Evolutionary conservation across 306 rosid genomes (phyloP), one percentile per base, ranked within the genome.

Genomic region (Inga oerstediana): DNA sequence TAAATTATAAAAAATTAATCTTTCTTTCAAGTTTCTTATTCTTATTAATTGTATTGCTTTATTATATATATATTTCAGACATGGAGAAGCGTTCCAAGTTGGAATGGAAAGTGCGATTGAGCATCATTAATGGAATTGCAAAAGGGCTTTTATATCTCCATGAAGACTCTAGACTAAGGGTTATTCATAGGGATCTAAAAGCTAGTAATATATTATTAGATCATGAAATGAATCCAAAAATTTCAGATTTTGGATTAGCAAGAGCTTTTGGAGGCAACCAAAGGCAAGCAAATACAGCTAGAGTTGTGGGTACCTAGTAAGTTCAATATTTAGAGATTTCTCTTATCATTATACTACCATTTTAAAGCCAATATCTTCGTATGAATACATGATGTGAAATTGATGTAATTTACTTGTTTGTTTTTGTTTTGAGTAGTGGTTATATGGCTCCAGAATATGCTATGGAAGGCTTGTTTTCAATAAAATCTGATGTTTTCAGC

Each of bases 371-470:
- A n/a, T 58, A 58, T 58, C 13, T 20, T 16, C 6, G 11, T 6
- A 24, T 17, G 27, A 59, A 10, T 35, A 45, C 7, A 8, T 6
- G 72, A 72, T 5, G 10, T 13, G 34, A 41, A 52, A 20, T 10
- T 19, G 61, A 34, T 45, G 8, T 68, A 59, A n/a, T 51, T 75
- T 3, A 65, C 64, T 75, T 41, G 52, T 64, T 61, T 27, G 30
- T 56, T 35, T 67, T 14, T 70, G 41, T 35, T 67, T 11, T 70
- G 69, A 80, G 27, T 75, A 91, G 90, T 64, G 94, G 93, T 75
- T 91, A 91, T 64, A 89, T 91, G 89, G 91, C 93, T 81, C 86
- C 92, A 3, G 90, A 87, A n/a, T 89, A 89, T 79, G 89, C 89
- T 49, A 87, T 87, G 89, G 86, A 83, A 72, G 90, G 90, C 12